Evolutionary conservation across 768 basidiomycete species (phyloP).

Genomic region (Coprinopsis marcescibilis): DNA sequence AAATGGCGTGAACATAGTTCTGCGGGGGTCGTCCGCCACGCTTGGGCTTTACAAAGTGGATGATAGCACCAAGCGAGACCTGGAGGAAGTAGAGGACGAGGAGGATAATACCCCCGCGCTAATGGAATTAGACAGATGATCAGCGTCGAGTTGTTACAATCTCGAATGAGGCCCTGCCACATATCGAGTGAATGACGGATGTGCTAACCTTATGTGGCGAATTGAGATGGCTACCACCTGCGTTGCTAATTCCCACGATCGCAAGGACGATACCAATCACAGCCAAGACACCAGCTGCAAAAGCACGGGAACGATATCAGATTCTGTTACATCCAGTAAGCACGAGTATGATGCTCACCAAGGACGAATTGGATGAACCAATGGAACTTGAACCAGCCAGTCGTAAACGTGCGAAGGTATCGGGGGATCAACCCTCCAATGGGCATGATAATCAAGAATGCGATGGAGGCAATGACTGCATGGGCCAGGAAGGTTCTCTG

Average conservation of each 20-base stretch:
- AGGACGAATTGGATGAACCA: slow-evolving; percentile 43
- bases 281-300: slow-evolving; percentile 37
- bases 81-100: slow-evolving; percentile 47
- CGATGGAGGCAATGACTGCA: slow-evolving; percentile 43
- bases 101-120: slow-evolving; percentile 47
- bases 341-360: slow-evolving; percentile 26
- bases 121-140: slow-evolving; percentile 1
- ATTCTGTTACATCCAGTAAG: neutral
- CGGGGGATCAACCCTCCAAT: slow-evolving; percentile 49
- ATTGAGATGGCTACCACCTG: slow-evolving; percentile 31
- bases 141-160: neutral
- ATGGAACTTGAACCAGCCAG: slow-evolving; percentile 48
- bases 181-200: neutral
- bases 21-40: slow-evolving; percentile 37
- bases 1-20: slow-evolving; percentile 53
- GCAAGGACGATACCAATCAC: slow-evolving; percentile 40
- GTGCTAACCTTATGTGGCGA: slow-evolving; percentile 43
- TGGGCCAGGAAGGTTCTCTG: slow-evolving; percentile 51
- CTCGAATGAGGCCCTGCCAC: neutral
- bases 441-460: slow-evolving; percentile 50
- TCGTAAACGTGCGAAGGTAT: slow-evolving; percentile 41
- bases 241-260: slow-evolving; percentile 30
- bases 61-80: slow-evolving; percentile 41
- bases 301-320: neutral
- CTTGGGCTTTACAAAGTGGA: slow-evolving; percentile 48